These are phyloP conservation scores for Yamadazyma taylorii DNA, from an alignment of 1,139 yeast species.

Conservation along the genomic window DNA sequence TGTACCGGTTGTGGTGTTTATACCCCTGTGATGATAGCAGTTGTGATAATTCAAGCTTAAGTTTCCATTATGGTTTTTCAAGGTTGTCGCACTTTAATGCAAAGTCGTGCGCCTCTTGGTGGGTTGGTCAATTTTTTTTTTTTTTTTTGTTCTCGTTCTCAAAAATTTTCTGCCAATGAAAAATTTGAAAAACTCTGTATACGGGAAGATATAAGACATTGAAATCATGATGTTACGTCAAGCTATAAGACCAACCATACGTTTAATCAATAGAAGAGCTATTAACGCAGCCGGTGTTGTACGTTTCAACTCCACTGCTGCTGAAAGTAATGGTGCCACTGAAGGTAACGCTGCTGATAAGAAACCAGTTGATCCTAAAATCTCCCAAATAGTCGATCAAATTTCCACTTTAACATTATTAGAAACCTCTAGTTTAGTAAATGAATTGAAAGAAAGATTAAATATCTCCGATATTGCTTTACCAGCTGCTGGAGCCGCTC, in stretches of 20 bases:
- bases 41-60: no score
- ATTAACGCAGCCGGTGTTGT: constrained; percentile 12
- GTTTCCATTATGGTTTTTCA: no score
- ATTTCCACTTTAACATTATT: constrained; percentile 84
- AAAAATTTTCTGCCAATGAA: constrained; percentile 4
- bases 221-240: constrained; percentile 31
- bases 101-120: no score
- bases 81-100: neutral
- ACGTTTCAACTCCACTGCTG: constrained; percentile 60
- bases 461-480: constrained; percentile 92
- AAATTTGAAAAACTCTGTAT: constrained; percentile 3
- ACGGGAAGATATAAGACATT: neutral
- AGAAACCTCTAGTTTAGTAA: constrained; percentile 83
- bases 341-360: constrained; percentile 33
- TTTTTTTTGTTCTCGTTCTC: neutral
- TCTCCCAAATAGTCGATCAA: constrained; percentile 82
- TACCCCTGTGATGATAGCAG: no score
- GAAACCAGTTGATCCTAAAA: constrained; percentile 81
- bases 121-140: neutral
- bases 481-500: constrained; percentile 71
- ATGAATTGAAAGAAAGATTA: constrained; percentile 80
- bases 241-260: constrained; percentile 37
- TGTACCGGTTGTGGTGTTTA: no score
- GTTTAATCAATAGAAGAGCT: constrained; percentile 30
- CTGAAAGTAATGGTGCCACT: no score